Conservation (phyloP, 345 rosid species). For the Citrus mangshanensis region DNA sequence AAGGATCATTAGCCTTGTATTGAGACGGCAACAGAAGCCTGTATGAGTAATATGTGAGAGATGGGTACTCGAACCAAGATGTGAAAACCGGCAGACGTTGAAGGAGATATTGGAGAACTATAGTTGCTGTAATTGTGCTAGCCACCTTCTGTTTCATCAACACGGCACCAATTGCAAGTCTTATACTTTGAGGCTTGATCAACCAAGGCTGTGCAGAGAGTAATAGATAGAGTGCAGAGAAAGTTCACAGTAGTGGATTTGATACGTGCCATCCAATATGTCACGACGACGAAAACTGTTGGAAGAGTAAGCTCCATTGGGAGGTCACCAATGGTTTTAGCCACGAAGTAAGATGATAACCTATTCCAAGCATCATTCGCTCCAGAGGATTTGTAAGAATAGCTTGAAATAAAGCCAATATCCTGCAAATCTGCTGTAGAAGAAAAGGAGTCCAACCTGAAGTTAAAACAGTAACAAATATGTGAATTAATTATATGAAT, state of each 20-base stretch:
- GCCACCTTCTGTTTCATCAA: conserved; percentile 48
- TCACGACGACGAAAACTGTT: conserved; percentile 39
- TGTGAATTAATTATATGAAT: not conserved
- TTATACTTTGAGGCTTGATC: conserved; percentile 35
- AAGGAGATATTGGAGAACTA: conserved; percentile 41
- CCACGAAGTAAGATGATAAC: conserved; percentile 79
- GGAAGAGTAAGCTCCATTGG: conserved; percentile 82
- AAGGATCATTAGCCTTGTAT: conserved; percentile 31
- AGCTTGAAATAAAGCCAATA: conserved; percentile 70
- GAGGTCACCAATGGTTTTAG: conserved; percentile 55
- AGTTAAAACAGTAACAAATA: not conserved
- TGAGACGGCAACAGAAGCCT: conserved; percentile 48
- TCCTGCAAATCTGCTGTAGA: conserved; percentile 58
- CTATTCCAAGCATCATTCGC: conserved; percentile 69
- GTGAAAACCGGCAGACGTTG: conserved; percentile 47
- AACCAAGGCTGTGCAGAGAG: conserved; percentile 41
- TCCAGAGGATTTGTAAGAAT: conserved; percentile 84
- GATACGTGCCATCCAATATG: conserved; percentile 77
- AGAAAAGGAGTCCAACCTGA: conserved; percentile 79
- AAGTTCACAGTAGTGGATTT: conserved; percentile 35
- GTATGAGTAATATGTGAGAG: conserved; percentile 38
- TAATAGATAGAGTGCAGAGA: conserved; percentile 38
- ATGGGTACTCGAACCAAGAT: conserved; percentile 44
- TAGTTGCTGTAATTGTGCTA: conserved; percentile 31
- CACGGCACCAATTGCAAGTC: conserved; percentile 56